Evolutionary conservation across 2,329 filamentous ascomycete genomes (phyloP).

Genomic region (Trichophyton rubrum): DNA sequence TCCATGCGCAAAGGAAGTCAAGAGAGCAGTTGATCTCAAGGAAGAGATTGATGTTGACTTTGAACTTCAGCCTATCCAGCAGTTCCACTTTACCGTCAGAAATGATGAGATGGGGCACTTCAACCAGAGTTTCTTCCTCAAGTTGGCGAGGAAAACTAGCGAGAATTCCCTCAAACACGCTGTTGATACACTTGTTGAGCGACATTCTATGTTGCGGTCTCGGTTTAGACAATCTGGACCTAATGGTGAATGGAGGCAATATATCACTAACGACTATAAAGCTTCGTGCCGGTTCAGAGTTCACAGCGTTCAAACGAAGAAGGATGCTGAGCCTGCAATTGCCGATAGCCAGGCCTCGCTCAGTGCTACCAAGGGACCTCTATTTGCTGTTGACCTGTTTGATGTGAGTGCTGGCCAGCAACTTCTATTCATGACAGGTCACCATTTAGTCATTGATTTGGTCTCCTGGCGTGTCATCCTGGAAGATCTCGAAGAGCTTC

Average conservation of each 20-base stretch:
- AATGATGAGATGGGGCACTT: slow-evolving; percentile 13
- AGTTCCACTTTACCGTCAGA: slow-evolving; percentile 14
- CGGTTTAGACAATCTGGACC: slow-evolving; percentile 18
- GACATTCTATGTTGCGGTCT: slow-evolving; percentile 18
- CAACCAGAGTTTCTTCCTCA: slow-evolving; percentile 19
- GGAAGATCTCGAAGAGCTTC: slow-evolving; percentile 13
- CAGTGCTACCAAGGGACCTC: slow-evolving; percentile 20
- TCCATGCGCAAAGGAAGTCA: slow-evolving; percentile 20
- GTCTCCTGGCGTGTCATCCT: slow-evolving; percentile 15
- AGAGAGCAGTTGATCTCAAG: slow-evolving; percentile 21
- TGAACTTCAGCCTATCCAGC: slow-evolving; percentile 19
- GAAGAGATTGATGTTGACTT: slow-evolving; percentile 14
- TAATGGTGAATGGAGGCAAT: slow-evolving; percentile 18
- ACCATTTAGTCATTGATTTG: slow-evolving; percentile 23
- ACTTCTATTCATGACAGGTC: slow-evolving; percentile 22
- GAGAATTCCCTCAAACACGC: slow-evolving; percentile 8
- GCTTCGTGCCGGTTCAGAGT: slow-evolving; percentile 23
- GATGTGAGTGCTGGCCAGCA: slow-evolving; percentile 18
- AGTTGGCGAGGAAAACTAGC: slow-evolving; percentile 6
- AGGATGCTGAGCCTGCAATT: slow-evolving; percentile 19
- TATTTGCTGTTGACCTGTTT: slow-evolving; percentile 23
- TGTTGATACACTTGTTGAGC: slow-evolving; percentile 12
- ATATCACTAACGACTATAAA: slow-evolving; percentile 18
- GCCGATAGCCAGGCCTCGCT: slow-evolving; percentile 23
- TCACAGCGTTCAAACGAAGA: slow-evolving; percentile 17